These are phyloP conservation scores for Ananas comosus DNA, from an alignment of 176 grass and related monocot species.

Conservation along the genomic window DNA sequence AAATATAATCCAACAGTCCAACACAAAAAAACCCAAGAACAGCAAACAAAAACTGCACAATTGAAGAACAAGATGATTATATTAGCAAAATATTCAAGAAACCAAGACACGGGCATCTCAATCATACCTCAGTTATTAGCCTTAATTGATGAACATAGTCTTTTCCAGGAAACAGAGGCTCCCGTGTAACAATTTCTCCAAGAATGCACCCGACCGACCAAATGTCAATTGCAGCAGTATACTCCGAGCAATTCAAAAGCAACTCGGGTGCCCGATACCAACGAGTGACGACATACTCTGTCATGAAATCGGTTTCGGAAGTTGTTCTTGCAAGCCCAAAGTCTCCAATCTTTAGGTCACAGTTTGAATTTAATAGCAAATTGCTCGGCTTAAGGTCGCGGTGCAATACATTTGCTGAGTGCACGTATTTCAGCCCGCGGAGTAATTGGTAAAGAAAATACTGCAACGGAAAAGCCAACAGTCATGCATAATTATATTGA, in stretches of 20 bases:
- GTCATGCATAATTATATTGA: no score
- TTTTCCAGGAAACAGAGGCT: conserved; percentile 91
- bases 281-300: conserved; percentile 88
- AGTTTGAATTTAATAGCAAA: conserved; percentile 80
- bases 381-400: conserved; percentile 92
- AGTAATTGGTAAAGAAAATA: conserved; percentile 93
- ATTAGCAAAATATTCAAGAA: background rate
- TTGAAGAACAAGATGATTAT: background rate
- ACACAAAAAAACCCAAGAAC: conserved; percentile 13
- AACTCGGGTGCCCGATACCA: conserved; percentile 94
- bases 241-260: conserved; percentile 94
- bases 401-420: conserved; percentile 91
- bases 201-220: conserved; percentile 96
- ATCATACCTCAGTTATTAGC: conserved; percentile 84
- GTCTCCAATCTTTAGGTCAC: conserved; percentile 90
- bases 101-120: background rate
- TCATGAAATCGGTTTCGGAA: conserved; percentile 98
- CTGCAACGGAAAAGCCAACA: conserved; percentile 21
- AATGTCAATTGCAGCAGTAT: conserved; percentile 95
- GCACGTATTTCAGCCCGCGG: conserved; percentile 89
- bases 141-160: conserved; percentile 94
- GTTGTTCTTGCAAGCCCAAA: conserved; percentile 94
- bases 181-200: conserved; percentile 77
- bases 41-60: background rate
- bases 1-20: background rate